Evolutionary conservation across 129 eudicot species (phyloP).

Genomic region (Ambrosia artemisiifolia): DNA sequence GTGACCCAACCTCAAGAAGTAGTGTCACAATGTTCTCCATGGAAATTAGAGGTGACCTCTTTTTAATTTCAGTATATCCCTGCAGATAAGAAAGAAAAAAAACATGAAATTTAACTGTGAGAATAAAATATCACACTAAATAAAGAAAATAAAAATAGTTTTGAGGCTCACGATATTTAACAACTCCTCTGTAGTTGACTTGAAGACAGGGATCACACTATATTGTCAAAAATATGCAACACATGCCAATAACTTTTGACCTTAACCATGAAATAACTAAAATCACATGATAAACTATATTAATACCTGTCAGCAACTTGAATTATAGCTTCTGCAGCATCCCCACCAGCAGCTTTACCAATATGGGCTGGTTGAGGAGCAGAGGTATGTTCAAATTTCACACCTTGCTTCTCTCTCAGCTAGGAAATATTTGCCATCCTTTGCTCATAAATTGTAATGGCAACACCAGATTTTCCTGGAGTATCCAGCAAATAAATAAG

Average conservation of each 20-base stretch:
- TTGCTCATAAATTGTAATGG: slow-evolving; percentile 89
- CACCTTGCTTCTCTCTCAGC: slow-evolving; percentile 96
- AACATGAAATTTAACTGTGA: neutral
- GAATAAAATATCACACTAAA: neutral
- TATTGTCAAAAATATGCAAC: neutral
- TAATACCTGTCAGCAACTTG: slow-evolving; percentile 62
- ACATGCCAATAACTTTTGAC: neutral
- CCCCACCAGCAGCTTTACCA: slow-evolving; percentile 87
- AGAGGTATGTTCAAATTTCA: slow-evolving; percentile 75
- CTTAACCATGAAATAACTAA: neutral
- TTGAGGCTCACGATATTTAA: slow-evolving; percentile 50
- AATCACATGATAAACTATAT: neutral
- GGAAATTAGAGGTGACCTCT: slow-evolving; percentile 74
- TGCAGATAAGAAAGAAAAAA: slow-evolving; percentile 21
- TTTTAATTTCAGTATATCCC: slow-evolving; percentile 84
- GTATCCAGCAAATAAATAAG: neutral
- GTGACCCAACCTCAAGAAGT: slow-evolving; percentile 69
- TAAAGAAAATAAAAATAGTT: neutral
- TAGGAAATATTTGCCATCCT: slow-evolving; percentile 57
- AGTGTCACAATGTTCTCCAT: slow-evolving; percentile 78
- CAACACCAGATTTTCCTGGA: slow-evolving; percentile 80
- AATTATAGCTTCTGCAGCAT: slow-evolving; percentile 69
- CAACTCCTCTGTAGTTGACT: slow-evolving; percentile 80
- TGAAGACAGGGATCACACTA: slow-evolving; percentile 82
- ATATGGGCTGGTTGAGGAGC: slow-evolving; percentile 97